A percentile compares a stretch with the other conserved stretches of the same genome.
Conservation (phyloP, 768 basidiomycete genomes). For the Lyophyllum decastes region DNA sequence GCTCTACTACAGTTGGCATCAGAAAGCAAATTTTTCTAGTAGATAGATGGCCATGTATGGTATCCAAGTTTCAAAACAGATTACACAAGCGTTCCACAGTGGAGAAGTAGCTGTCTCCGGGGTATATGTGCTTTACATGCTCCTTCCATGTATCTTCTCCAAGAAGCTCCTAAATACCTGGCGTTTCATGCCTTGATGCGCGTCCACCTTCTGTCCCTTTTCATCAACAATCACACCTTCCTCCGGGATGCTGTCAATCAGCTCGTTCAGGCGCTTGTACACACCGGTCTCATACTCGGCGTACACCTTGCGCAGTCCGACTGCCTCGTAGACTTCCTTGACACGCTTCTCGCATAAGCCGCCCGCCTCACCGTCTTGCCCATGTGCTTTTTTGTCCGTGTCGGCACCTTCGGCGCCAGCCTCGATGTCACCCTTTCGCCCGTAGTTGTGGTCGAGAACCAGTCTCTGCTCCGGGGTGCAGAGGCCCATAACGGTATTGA, state of each 20-base stretch:
- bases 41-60: background rate
- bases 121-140: conserved; percentile 43
- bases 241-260: conserved; percentile 80
- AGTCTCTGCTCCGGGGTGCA: conserved; percentile 57
- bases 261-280: conserved; percentile 61
- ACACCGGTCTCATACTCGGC: conserved; percentile 75
- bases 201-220: conserved; percentile 24
- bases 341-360: conserved; percentile 50
- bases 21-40: background rate
- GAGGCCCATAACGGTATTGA: conserved; percentile 81
- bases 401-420: conserved; percentile 20
- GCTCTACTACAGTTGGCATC: background rate
- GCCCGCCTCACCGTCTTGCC: conserved; percentile 35
- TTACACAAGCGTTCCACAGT: too few species aligned
- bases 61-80: background rate
- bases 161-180: conserved; percentile 87
- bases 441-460: conserved; percentile 57
- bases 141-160: conserved; percentile 78
- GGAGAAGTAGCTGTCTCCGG: background rate
- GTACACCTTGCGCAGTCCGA: conserved; percentile 70
- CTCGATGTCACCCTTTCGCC: conserved; percentile 37
- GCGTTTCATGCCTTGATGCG: conserved; percentile 41
- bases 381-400: conserved; percentile 18
- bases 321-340: conserved; percentile 66
- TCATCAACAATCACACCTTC: conserved; percentile 28